These are phyloP conservation scores for Escovopsis sp. DNA, from an alignment of 2,329 filamentous ascomycete genomes.

Conservation along the genomic window DNA sequence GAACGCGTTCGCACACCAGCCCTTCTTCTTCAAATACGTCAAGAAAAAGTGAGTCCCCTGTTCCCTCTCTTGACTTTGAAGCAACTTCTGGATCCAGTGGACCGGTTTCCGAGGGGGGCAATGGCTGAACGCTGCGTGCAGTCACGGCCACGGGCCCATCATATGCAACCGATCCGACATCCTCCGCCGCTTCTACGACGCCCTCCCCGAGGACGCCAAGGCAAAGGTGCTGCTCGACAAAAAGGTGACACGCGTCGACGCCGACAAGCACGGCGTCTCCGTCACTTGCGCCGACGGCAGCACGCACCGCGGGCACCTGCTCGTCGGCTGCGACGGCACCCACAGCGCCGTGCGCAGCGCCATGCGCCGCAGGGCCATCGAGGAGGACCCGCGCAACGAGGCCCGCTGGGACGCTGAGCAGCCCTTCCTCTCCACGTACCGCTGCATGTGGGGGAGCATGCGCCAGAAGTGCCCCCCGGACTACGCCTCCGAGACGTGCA, in stretches of 20 bases:
- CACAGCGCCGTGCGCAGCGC: slow-evolving; percentile 21
- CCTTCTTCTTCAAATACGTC: no score
- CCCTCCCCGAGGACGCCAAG: slow-evolving; percentile 12
- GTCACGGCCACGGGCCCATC: slow-evolving; percentile 12
- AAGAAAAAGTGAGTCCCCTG: no score
- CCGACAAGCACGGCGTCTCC: slow-evolving; percentile 11
- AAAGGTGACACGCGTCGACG: slow-evolving; percentile 11
- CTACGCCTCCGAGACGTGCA: slow-evolving; percentile 17
- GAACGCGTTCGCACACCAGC: no score
- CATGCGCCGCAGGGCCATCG: slow-evolving; percentile 18
- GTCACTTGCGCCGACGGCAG: slow-evolving; percentile 21
- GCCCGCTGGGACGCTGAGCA: slow-evolving; percentile 11
- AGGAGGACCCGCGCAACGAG: slow-evolving; percentile 1
- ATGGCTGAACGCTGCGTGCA: neutral
- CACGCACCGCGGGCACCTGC: slow-evolving; percentile 18
- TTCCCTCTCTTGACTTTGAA: no score
- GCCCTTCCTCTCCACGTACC: slow-evolving; percentile 18
- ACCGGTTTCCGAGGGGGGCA: no score
- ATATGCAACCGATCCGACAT: slow-evolving; percentile 23
- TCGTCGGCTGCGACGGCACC: slow-evolving; percentile 29
- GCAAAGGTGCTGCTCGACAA: slow-evolving; percentile 15
- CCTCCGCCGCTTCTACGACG: slow-evolving; percentile 17
- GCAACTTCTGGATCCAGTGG: no score
- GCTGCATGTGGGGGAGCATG: slow-evolving; percentile 21
- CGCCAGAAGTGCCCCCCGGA: slow-evolving; percentile 11